Base-by-base conservation (phyloP, 352 stramenopile genomes). In the Phytophthora crassamura region DNA sequence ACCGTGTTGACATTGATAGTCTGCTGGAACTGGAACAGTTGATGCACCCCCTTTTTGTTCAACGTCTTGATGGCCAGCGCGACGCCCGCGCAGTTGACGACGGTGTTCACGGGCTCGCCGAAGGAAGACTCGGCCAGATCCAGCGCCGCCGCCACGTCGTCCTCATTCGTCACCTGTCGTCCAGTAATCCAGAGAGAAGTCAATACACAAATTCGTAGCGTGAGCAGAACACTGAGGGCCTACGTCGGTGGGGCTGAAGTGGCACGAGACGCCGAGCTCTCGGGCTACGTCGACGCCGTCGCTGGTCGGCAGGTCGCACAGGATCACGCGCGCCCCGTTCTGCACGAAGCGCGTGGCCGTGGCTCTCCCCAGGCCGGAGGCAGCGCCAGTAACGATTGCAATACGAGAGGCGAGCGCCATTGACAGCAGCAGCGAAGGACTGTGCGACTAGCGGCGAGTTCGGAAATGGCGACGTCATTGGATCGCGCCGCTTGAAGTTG, bases 1-100 rank as follows among this genome's bases (percentile, higher is more conserved):
- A 98, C 80, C 2, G 95, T 91, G 79, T 99, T 99, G 18, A 99
- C 86, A 22, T 94, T 90, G 28, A 99, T 74, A n/a, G 97, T 97
- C 54, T 98, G 87, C 60, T 92, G 81, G 74, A 99, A 99, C 65
- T 96, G 84, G 57, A 92, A 90, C 20, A 98, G 77, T 52, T 95
- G 82, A 83, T 98, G 94, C 51, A 87, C 79, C 20, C 89, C 72
- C 69, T 98, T 98, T 74, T 98, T 98, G 45, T 53, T 78, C 33
- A 99, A 60, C 16, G 91, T 98, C 71, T 97, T 98, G 64, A 91
- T 90, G 2, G 96, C 93, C 22, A 94, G 64, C 11, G 87, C 96
- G 64, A 99, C 97, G 42, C 97, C 97, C 7, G 97, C 97, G 75
- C 96, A 99, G 69, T 97, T 99, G 36, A 99, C 80, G 8, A 88